Base-by-base conservation (phyloP, 192 early-diverging fungal species). In the Chytriomyces sp. region DNA sequence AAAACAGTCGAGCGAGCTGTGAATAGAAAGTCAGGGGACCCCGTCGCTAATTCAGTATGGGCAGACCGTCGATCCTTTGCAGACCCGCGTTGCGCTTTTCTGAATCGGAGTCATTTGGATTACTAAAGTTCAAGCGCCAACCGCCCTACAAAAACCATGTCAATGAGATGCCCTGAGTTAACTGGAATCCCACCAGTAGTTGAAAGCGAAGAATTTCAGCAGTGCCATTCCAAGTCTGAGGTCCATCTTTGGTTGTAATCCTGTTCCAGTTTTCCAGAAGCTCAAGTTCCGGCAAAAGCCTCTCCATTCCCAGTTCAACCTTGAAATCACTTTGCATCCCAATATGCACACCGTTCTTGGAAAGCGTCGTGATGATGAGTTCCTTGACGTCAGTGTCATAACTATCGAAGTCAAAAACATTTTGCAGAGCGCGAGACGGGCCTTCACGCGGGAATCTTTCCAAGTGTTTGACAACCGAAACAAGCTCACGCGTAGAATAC, bases 341-440 rank as follows among this genome's bases (percentile, higher is more conserved):
- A 36, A 89, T 82, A 12, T 89, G 90, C 10, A 91, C 86, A 31
- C 89, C 90, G 59, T 91, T 87, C 72, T 91, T 91, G 56, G 88
- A 77, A 78, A 91, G 84, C 30, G 86, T 84, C 72, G 89, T 86
- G 60, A 91, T 89, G 28, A 91, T 75, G 60, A 91, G 82, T 37
- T 89, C 87, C 69, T 90, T 89, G 6, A 87, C 86, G 41, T 81
- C 79, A 28, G 73, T 61, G 14, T 77, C 78, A 64, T 83, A 77
- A 4, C 76, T 84, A 76, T 93, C 92, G 75, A 92, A 92, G 72
- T 93, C 92, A 78, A 93, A 92, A 0, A 93, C 90, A 63, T 93
- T 93, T 56, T 87, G 84, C 6, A 93, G 76, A 25, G 89, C 86
- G 31, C 84, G 81, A 25, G 87, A 85, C 39, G 92, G 83, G 26